Evolutionary conservation across 1,284 basidiomycete genomes (phyloP).

Genomic region (Rhodotorula sp.): DNA sequence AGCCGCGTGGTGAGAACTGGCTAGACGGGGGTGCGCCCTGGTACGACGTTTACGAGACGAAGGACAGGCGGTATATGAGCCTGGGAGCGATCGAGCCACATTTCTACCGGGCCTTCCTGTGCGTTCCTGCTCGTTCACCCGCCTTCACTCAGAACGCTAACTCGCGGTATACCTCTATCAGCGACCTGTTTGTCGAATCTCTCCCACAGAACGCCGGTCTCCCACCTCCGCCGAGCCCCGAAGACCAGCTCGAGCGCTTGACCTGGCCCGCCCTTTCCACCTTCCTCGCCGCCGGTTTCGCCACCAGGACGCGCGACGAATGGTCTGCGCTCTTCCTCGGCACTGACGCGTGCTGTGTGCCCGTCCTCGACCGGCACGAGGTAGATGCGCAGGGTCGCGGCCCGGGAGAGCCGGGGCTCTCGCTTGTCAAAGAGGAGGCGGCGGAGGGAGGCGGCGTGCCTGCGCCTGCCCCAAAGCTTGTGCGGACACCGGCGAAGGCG

Average conservation of each 20-base stretch:
- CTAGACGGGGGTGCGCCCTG: conserved; percentile 77
- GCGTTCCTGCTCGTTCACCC: conserved; percentile 42
- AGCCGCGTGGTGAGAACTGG: conserved; percentile 63
- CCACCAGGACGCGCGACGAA: conserved; percentile 62
- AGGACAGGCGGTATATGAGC: conserved; percentile 72
- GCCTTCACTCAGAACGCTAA: conserved; percentile 36
- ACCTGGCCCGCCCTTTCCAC: conserved; percentile 64
- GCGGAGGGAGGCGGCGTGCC: conserved; percentile 46
- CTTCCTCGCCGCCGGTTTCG: conserved; percentile 68
- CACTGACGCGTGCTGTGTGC: conserved; percentile 73
- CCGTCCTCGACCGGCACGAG: conserved; percentile 60
- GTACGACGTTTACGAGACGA: conserved; percentile 72
- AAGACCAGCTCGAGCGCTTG: conserved; percentile 53
- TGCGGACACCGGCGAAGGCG: conserved; percentile 46
- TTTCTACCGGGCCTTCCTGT: conserved; percentile 65
- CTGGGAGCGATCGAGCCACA: conserved; percentile 72
- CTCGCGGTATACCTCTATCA: neutral
- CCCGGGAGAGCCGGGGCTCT: conserved; percentile 24
- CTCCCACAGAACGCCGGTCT: conserved; percentile 42
- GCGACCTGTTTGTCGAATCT: neutral
- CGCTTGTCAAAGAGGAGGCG: conserved; percentile 21
- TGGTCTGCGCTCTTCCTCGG: conserved; percentile 71
- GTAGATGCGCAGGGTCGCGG: conserved; percentile 43
- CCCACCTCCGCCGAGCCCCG: conserved; percentile 29
- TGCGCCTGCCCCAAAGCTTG: conserved; percentile 46